Evolutionary conservation across 116 monocot species (phyloP).

Genomic region (Phalaenopsis hybrid): DNA sequence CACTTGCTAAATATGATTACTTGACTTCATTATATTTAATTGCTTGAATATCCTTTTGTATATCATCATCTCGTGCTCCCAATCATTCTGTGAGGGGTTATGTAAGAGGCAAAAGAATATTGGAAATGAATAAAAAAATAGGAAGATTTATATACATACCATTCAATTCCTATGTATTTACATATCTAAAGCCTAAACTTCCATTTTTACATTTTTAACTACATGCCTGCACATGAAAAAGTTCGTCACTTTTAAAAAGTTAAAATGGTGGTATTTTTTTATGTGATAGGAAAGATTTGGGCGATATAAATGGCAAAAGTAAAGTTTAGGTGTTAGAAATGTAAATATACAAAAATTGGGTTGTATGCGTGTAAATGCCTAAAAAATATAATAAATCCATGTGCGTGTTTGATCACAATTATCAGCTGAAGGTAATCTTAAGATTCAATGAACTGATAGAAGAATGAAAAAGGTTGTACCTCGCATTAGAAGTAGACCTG

Average conservation of each 20-base stretch:
- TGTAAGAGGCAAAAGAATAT: not conserved
- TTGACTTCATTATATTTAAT: not conserved
- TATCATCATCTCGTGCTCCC: not conserved
- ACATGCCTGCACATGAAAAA: no score
- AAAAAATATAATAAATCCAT: not conserved
- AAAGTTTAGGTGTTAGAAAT: no score
- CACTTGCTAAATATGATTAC: not conserved
- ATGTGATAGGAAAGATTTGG: no score
- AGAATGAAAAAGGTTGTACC: conserved; percentile 25
- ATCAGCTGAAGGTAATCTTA: not conserved
- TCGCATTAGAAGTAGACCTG: conserved; percentile 62
- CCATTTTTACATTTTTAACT: no score
- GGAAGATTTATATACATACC: no score
- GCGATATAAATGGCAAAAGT: no score
- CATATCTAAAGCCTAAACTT: no score
- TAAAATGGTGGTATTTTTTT: no score
- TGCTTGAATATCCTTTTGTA: not conserved
- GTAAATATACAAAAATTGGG: no score
- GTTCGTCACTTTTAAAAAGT: no score
- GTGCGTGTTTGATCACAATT: not conserved
- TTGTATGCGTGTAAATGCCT: no score
- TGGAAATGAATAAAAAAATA: not conserved
- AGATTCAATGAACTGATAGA: not conserved
- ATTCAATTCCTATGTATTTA: no score
- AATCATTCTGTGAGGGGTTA: not conserved